phyloP scores from a whole-genome alignment of 805 yeast genomes.

The Candida boidinii region DNA sequence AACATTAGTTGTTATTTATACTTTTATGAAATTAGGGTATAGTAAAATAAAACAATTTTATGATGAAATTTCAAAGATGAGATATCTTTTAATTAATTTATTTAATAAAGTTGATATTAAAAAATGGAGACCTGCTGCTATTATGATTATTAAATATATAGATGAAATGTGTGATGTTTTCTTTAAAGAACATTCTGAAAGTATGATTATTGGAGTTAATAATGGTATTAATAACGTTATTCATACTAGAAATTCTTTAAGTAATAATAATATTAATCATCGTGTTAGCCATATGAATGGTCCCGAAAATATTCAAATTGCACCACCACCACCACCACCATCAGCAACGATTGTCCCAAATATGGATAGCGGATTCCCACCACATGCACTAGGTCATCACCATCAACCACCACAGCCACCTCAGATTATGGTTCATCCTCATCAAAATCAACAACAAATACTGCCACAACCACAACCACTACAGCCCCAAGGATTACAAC shows the following conservation, averaged over 20 bases:
- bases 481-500: no score
- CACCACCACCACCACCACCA: no score
- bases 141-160: slow-evolving; percentile 22
- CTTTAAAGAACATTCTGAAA: slow-evolving; percentile 13
- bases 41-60: slow-evolving; percentile 19
- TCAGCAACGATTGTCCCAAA: no score
- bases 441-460: slow-evolving; percentile 5
- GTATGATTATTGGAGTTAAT: not conserved
- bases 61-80: slow-evolving; percentile 16
- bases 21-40: slow-evolving; percentile 35
- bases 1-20: slow-evolving; percentile 41
- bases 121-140: slow-evolving; percentile 22
- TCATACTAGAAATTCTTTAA: not conserved
- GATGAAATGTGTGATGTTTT: slow-evolving; percentile 24
- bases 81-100: slow-evolving; percentile 21
- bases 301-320: no score
- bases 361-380: slow-evolving; percentile 1
- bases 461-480: slow-evolving; percentile 1
- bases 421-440: no score
- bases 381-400: no score
- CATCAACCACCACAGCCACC: slow-evolving; percentile 1
- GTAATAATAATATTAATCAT: not conserved
- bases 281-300: no score
- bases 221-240: not conserved
- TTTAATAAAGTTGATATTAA: slow-evolving; percentile 18